Conservation (phyloP, 345 rosid species). For the sweet orange (Citrus sinensis) region DVS_A1.0 CM039167.1:4018001-4018500, state of each 20-base stretch:
- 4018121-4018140: too few species aligned
- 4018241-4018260: neutral
- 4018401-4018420: neutral
- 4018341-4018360: constrained; percentile 16
- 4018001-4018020: too few species aligned
- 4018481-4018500: too few species aligned
- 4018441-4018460: neutral
- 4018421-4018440: constrained; percentile 11
- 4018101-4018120: too few species aligned
- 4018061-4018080: too few species aligned
- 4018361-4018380: constrained; percentile 10
- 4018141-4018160: too few species aligned
- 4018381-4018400: constrained; percentile 10
- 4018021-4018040: too few species aligned
- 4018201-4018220: neutral
- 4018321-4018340: neutral
- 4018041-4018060: too few species aligned
- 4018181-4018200: too few species aligned
- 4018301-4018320: neutral
- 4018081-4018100: too few species aligned
- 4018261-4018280: neutral
- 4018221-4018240: too few species aligned
- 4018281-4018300: neutral
- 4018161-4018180: too few species aligned
- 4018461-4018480: neutral